phyloP scores from a whole-genome alignment of 2,329 filamentous ascomycete species.

The Xylariaceae sp. region DNA sequence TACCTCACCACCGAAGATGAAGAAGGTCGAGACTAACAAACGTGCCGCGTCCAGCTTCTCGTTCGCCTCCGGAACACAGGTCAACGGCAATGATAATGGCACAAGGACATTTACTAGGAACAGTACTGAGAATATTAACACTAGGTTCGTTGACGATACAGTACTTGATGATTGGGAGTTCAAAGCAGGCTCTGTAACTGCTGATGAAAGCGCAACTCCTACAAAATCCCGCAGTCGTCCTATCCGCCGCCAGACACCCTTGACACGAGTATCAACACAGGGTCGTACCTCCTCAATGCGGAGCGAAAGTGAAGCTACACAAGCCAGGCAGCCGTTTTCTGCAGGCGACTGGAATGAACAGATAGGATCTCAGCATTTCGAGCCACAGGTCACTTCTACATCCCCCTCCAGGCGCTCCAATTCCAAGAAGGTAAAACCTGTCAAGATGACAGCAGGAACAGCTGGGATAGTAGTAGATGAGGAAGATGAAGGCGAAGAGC shows the following conservation, averaged over 20 bases:
- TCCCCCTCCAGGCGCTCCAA: conserved; percentile 44
- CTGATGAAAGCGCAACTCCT: conserved; percentile 26
- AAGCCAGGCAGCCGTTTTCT: conserved; percentile 39
- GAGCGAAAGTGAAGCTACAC: conserved; percentile 23
- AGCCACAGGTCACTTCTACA: conserved; percentile 39
- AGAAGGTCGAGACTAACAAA: conserved; percentile 33
- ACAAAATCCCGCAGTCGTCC: conserved; percentile 36
- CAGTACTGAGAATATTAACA: conserved; percentile 56
- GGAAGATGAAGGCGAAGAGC: conserved; percentile 43
- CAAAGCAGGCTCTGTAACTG: conserved; percentile 42
- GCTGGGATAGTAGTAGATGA: conserved; percentile 44
- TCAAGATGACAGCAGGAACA: conserved; percentile 46
- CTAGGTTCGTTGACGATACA: conserved; percentile 53
- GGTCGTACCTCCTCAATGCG: conserved; percentile 20
- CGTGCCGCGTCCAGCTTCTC: conserved; percentile 44
- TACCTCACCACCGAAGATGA: conserved; percentile 6
- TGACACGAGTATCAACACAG: conserved; percentile 20
- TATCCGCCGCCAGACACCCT: conserved; percentile 38
- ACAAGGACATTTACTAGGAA: conserved; percentile 29
- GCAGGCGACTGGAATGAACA: conserved; percentile 52
- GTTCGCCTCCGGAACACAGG: conserved; percentile 40
- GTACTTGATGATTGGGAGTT: conserved; percentile 46
- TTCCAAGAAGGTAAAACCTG: conserved; percentile 58
- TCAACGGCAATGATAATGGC: too few relatives aligned
- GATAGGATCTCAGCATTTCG: conserved; percentile 53